A percentile compares a stretch with the other conserved stretches of the same genome.
These are phyloP conservation scores for Kodamaea laetipori DNA, from an alignment of 805 yeast genomes.

Conservation along the genomic window DNA sequence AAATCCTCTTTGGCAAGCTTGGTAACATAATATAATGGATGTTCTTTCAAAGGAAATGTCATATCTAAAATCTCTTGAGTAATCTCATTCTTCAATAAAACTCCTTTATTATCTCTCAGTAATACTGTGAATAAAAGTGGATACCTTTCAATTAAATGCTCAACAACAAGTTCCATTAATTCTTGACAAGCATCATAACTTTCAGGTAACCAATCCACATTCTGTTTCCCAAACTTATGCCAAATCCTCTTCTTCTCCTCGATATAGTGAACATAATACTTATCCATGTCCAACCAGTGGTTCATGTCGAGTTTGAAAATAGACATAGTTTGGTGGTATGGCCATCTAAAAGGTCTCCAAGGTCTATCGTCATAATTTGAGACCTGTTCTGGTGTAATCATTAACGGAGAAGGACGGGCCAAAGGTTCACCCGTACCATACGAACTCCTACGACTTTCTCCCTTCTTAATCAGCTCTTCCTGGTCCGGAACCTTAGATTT, in stretches of 20 bases:
- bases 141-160: constrained; percentile 61
- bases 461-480: constrained; percentile 16
- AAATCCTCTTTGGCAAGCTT: constrained; percentile 79
- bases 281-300: constrained; percentile 82
- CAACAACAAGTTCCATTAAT: constrained; percentile 61
- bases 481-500: constrained; percentile 7
- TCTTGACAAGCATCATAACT: constrained; percentile 62
- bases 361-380: constrained; percentile 70
- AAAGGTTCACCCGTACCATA: constrained; percentile 18
- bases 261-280: constrained; percentile 66
- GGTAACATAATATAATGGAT: constrained; percentile 62
- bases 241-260: constrained; percentile 62
- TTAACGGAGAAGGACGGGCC: constrained; percentile 57
- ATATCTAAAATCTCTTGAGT: constrained; percentile 66
- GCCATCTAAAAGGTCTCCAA: constrained; percentile 82
- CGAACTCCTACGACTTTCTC: constrained; percentile 8
- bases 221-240: constrained; percentile 58
- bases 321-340: constrained; percentile 79
- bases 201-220: constrained; percentile 68
- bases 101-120: constrained; percentile 41
- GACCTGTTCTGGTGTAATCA: constrained; percentile 68
- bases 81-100: constrained; percentile 58
- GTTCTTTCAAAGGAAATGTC: constrained; percentile 59
- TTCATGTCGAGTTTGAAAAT: constrained; percentile 69
- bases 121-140: constrained; percentile 60